phyloP scores from a whole-genome alignment of 768 basidiomycete species.

The Daedaleopsis sinensis region DNA sequence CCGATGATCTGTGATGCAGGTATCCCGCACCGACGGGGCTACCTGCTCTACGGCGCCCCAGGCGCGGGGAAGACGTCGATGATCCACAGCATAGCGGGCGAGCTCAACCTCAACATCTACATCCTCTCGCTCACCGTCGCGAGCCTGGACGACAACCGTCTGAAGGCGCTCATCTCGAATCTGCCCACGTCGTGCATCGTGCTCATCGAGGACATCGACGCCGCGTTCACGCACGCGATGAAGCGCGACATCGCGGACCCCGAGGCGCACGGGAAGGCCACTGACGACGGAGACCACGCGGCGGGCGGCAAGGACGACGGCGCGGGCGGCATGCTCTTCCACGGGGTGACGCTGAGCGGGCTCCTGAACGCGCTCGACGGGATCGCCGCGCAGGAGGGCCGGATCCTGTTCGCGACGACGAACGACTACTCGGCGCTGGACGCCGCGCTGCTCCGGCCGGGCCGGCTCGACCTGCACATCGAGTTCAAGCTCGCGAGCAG shows the following conservation, averaged over 20 bases:
- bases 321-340: slow-evolving; percentile 23
- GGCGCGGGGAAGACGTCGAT: slow-evolving; percentile 81
- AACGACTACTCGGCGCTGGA: slow-evolving; percentile 34
- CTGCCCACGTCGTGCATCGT: slow-evolving; percentile 75
- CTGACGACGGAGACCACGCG: slow-evolving; percentile 6
- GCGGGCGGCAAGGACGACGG: slow-evolving; percentile 24
- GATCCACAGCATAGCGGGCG: slow-evolving; percentile 78
- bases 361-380: slow-evolving; percentile 80
- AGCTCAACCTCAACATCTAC: slow-evolving; percentile 74
- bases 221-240: slow-evolving; percentile 59
- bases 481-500: slow-evolving; percentile 35
- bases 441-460: slow-evolving; percentile 37
- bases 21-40: slow-evolving; percentile 82
- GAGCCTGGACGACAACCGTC: slow-evolving; percentile 63
- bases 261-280: slow-evolving; percentile 16
- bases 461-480: slow-evolving; percentile 37
- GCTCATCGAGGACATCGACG: slow-evolving; percentile 86
- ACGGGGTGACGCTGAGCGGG: slow-evolving; percentile 65
- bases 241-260: slow-evolving; percentile 16
- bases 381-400: slow-evolving; percentile 36
- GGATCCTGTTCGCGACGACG: slow-evolving; percentile 37
- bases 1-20: slow-evolving; percentile 18
- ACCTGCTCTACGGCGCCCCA: slow-evolving; percentile 76
- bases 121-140: slow-evolving; percentile 66
- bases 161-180: slow-evolving; percentile 58